Percentiles rank a stretch among this genome's conserved stretches.
These are phyloP conservation scores for Phragmites australis DNA, from an alignment of 176 grass and related monocot species.

Conservation along the genomic window DNA sequence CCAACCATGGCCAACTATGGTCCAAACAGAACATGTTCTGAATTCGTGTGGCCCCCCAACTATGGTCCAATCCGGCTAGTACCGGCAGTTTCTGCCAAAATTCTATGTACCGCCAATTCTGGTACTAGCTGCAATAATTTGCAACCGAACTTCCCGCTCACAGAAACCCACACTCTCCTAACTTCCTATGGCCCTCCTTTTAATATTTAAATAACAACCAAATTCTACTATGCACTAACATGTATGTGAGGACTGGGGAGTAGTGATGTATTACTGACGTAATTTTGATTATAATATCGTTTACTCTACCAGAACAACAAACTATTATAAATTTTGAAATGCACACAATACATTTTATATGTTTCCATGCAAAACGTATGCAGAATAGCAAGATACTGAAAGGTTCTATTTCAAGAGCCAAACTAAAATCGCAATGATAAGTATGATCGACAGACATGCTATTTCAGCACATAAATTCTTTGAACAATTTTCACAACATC, in stretches of 20 bases:
- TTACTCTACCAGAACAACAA: neutral
- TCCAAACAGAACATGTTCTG: neutral
- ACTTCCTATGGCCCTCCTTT: neutral
- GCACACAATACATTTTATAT: neutral
- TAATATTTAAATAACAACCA: neutral
- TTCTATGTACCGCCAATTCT: neutral
- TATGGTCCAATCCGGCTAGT: neutral
- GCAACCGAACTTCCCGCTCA: neutral
- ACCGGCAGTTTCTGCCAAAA: neutral
- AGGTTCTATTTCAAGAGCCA: conserved; percentile 6
- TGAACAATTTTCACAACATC: conserved; percentile 13
- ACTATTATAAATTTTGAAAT: neutral
- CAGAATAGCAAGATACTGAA: conserved; percentile 13
- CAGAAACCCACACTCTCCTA: conserved; percentile 5
- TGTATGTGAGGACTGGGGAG: neutral
- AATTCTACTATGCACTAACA: conserved; percentile 23
- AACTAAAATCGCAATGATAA: neutral
- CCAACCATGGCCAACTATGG: too few relatives aligned
- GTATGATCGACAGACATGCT: neutral
- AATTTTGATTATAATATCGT: conserved; percentile 5
- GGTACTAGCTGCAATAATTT: neutral
- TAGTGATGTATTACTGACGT: neutral
- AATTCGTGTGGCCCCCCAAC: too few relatives aligned
- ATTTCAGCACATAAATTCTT: conserved; percentile 16
- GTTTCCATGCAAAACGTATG: neutral